A percentile compares a stretch with the other conserved stretches of the same genome.
Conservation (phyloP, 441 rosid genomes). For the Oxalis stricta region DNA sequence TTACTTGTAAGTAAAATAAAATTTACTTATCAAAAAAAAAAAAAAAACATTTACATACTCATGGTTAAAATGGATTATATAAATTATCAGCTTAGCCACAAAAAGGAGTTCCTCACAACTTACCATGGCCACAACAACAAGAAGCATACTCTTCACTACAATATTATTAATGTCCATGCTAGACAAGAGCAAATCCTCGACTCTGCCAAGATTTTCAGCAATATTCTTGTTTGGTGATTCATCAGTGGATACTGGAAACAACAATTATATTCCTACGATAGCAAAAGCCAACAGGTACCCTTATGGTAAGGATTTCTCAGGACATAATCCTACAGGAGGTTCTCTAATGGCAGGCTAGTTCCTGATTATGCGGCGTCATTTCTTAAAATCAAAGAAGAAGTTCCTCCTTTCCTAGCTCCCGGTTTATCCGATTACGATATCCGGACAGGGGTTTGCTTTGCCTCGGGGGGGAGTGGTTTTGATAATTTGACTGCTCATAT, state of each 20-base stretch:
- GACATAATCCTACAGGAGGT: conserved; percentile 33
- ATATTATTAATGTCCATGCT: too few species aligned
- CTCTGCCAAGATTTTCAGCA: conserved; percentile 23
- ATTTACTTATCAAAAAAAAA: too few species aligned
- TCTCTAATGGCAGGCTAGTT: conserved; percentile 38
- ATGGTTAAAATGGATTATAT: too few species aligned
- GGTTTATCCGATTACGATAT: conserved; percentile 20
- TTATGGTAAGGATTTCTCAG: conserved; percentile 37
- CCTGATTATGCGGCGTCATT: conserved; percentile 32
- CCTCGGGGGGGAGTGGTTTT: conserved; percentile 40
- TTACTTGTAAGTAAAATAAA: too few species aligned
- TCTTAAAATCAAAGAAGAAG: conserved; percentile 25
- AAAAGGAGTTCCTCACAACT: too few species aligned
- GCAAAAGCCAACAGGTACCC: conserved; percentile 26
- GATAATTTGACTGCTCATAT: conserved; percentile 29
- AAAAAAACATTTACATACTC: too few species aligned
- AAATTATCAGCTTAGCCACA: too few species aligned
- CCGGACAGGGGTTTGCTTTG: conserved; percentile 43
- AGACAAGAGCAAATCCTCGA: too few species aligned
- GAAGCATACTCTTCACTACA: too few species aligned
- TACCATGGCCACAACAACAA: too few species aligned
- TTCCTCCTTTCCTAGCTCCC: conserved; percentile 51
- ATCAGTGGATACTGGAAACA: conserved; percentile 43
- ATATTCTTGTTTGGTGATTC: conserved; percentile 50
- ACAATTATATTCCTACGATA: conserved; percentile 27